Percentiles rank a stretch among this genome's conserved stretches.
phyloP scores from a whole-genome alignment of 2,329 filamentous ascomycete species.

The Talaromyces funiculosus region DNA sequence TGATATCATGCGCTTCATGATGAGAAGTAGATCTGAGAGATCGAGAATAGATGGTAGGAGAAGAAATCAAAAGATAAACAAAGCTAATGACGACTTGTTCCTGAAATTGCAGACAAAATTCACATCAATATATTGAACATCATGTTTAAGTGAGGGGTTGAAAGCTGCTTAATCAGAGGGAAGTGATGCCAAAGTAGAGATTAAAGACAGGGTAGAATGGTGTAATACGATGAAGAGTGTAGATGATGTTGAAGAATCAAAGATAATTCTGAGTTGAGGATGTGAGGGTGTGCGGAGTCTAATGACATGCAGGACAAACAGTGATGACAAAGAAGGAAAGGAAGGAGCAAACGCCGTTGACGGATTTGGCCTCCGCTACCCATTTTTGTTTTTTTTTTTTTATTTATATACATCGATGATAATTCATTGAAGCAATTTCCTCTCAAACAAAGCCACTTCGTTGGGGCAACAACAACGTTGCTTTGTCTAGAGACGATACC shows the following conservation, averaged over 20 bases:
- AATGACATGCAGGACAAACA: not conserved
- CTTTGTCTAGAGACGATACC: slow-evolving; percentile 30
- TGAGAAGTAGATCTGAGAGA: not conserved
- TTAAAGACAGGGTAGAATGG: not conserved
- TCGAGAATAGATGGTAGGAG: not conserved
- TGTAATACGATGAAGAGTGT: not conserved
- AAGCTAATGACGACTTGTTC: no score
- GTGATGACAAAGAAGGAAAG: slow-evolving; percentile 3
- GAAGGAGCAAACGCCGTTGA: not conserved
- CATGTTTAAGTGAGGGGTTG: not conserved
- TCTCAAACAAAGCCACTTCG: not conserved
- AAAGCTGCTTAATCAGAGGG: not conserved
- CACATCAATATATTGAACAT: not conserved
- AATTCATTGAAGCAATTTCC: not conserved
- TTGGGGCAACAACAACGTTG: not conserved
- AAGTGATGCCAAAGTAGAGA: not conserved
- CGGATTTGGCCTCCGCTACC: not conserved
- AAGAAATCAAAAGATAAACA: not conserved
- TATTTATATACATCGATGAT: not conserved
- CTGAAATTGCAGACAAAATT: not conserved
- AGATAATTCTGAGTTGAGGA: not conserved
- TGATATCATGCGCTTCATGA: not conserved
- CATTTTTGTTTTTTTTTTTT: not conserved
- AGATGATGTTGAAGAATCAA: not conserved
- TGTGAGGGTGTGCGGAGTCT: not conserved